Evolutionary conservation across 2,329 filamentous ascomycete species (phyloP).

Genomic region (Bipolaris oryzae): DNA sequence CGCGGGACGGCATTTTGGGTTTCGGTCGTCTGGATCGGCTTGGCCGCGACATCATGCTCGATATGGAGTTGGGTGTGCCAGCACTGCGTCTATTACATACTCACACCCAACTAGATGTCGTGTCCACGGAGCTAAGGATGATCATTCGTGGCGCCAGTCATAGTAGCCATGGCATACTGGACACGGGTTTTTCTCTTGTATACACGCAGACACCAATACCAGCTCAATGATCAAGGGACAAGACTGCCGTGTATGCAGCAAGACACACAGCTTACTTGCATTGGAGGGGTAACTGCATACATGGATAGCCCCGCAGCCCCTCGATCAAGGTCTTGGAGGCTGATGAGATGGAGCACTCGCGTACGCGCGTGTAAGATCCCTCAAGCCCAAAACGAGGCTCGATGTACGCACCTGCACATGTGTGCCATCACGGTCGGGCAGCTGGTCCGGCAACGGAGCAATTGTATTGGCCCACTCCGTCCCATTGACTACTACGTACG

Average conservation of each 20-base stretch:
- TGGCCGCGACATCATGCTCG: conserved; percentile 15
- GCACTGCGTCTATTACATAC: not conserved
- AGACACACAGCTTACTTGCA: not conserved
- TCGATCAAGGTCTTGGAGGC: conserved; percentile 22
- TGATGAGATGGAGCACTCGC: conserved; percentile 21
- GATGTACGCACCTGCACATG: conserved; percentile 28
- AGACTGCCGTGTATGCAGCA: not conserved
- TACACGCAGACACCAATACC: not conserved
- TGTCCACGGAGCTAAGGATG: conserved; percentile 1
- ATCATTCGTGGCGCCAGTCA: not conserved
- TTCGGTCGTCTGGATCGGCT: conserved; percentile 16
- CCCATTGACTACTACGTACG: conserved; percentile 10
- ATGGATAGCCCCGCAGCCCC: conserved; percentile 11
- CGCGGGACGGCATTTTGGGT: conserved; percentile 10
- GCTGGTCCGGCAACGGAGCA: conserved; percentile 19
- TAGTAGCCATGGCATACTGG: too few species aligned
- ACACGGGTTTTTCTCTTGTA: not conserved
- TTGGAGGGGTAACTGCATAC: not conserved
- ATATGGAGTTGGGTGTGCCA: not conserved
- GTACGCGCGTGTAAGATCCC: conserved; percentile 15
- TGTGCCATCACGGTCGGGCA: conserved; percentile 1
- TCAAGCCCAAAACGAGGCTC: conserved; percentile 14
- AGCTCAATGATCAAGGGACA: not conserved
- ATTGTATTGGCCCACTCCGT: conserved; percentile 15
- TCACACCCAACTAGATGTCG: not conserved